phyloP scores from a whole-genome alignment of 495 filamentous ascomycete species.

The Rusavskia elegans region DNA sequence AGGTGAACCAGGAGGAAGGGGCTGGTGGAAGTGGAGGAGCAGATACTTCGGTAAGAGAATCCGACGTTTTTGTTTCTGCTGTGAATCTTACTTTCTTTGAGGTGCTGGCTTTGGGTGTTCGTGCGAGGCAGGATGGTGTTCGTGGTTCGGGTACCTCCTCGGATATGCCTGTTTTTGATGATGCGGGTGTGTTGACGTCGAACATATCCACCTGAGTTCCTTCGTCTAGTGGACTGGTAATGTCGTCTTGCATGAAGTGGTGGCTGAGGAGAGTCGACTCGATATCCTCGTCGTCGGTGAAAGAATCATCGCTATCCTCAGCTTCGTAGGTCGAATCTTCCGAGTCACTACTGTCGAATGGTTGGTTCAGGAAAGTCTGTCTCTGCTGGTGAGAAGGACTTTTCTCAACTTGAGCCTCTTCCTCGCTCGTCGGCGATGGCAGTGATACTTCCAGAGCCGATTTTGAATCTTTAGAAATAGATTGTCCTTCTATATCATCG shows the following conservation, averaged over 20 bases:
- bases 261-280: background rate
- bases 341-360: background rate
- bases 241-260: background rate
- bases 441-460: no score
- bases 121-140: background rate
- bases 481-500: no score
- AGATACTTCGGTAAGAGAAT: background rate
- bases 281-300: background rate
- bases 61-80: background rate
- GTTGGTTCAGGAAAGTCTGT: background rate
- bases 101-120: background rate
- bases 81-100: background rate
- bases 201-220: background rate
- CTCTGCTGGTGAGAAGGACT: background rate
- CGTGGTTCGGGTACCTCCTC: background rate
- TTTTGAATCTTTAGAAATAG: no score
- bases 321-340: background rate
- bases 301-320: background rate
- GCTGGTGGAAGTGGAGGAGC: background rate
- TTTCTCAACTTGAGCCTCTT: background rate
- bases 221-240: background rate
- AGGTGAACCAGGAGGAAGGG: background rate
- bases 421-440: no score
- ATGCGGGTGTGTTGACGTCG: background rate
- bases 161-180: background rate